phyloP scores from a whole-genome alignment of 148 eudicot genomes.

The Arbutus unedo region DNA sequence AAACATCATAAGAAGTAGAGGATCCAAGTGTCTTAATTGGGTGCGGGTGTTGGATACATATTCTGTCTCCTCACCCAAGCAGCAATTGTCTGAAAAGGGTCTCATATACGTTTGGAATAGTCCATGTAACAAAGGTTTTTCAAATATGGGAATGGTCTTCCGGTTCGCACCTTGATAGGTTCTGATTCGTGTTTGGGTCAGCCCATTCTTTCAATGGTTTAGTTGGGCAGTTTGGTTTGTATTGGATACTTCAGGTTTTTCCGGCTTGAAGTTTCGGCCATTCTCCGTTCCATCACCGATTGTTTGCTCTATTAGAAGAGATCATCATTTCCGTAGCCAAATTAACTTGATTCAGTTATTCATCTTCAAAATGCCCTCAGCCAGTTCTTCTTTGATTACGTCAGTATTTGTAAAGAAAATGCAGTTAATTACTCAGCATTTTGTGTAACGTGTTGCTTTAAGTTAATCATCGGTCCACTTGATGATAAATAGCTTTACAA shows the following conservation, averaged over 20 bases:
- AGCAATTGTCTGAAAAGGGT: not conserved
- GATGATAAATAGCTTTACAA: not conserved
- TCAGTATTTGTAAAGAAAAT: not conserved
- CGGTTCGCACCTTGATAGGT: not conserved
- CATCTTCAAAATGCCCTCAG: not conserved
- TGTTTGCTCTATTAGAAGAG: not conserved
- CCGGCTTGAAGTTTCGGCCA: not conserved
- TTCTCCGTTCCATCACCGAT: not conserved
- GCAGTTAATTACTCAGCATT: not conserved
- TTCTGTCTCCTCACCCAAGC: not conserved
- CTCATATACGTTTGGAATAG: not conserved
- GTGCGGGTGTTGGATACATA: not conserved
- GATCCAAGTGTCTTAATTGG: not conserved
- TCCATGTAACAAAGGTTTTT: not conserved
- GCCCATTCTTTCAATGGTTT: conserved; percentile 8
- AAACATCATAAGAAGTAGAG: not conserved
- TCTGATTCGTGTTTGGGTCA: not conserved
- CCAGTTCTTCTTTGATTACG: not conserved
- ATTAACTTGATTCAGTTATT: not conserved
- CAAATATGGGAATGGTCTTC: not conserved
- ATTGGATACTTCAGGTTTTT: not conserved
- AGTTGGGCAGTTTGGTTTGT: not conserved
- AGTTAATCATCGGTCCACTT: not conserved
- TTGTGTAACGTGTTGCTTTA: not conserved
- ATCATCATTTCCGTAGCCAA: not conserved